Evolutionary conservation across 169 alveolate species (phyloP).

Genomic region (Pseudocohnilembus persalinus): DNA sequence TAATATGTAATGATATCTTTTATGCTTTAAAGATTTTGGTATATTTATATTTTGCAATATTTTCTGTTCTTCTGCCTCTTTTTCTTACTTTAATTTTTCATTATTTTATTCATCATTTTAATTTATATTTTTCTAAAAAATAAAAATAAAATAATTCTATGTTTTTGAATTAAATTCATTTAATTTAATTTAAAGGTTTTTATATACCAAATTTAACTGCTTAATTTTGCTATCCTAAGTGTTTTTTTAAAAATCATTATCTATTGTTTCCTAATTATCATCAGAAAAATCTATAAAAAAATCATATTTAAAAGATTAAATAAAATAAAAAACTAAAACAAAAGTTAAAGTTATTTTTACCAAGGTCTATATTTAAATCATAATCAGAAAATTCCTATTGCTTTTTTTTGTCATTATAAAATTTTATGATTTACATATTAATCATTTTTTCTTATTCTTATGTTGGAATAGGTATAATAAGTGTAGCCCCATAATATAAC

Average conservation of each 20-base stretch:
- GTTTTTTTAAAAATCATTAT: too few relatives aligned
- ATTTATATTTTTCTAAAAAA: too few relatives aligned
- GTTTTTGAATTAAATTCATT: too few relatives aligned
- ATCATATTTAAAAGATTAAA: too few relatives aligned
- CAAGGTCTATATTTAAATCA: not conserved
- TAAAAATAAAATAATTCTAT: too few relatives aligned
- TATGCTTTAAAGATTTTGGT: slow-evolving; percentile 48
- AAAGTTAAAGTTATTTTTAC: too few relatives aligned
- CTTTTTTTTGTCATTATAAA: slow-evolving; percentile 11
- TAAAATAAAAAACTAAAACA: too few relatives aligned
- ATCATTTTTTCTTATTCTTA: slow-evolving; percentile 24
- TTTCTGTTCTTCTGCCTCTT: slow-evolving; percentile 30
- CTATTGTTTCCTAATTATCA: too few relatives aligned
- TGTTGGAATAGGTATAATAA: slow-evolving; percentile 34
- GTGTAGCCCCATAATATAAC: slow-evolving; percentile 38
- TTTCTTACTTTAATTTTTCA: slow-evolving; percentile 6
- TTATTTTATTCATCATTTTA: not conserved
- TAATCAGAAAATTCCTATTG: slow-evolving; percentile 6
- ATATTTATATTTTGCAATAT: slow-evolving; percentile 42
- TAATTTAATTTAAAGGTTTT: too few relatives aligned
- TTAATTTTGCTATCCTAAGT: too few relatives aligned
- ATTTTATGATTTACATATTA: slow-evolving; percentile 1
- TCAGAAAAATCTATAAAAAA: too few relatives aligned
- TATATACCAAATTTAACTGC: too few relatives aligned
- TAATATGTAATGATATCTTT: slow-evolving; percentile 60